Evolutionary conservation across 2,329 filamentous ascomycete species (phyloP), one percentile per base, ranked within the genome.

Genomic region (Alternaria rosae): DNA sequence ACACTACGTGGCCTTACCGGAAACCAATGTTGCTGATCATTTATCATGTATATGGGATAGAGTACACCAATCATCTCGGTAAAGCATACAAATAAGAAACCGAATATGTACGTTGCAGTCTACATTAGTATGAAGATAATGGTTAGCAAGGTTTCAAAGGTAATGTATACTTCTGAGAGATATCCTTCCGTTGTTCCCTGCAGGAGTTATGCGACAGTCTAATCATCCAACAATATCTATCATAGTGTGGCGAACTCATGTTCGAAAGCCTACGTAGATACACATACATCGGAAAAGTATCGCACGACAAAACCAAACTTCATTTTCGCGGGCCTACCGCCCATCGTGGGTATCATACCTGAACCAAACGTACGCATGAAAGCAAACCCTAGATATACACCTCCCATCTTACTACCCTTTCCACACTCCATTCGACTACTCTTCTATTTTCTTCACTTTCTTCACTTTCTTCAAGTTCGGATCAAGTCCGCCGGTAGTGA

Each of bases 311-410:
- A 38, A 38, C 35, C 35, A 38, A n/a, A 38, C 35, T 38, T n/a
- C 35, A 38, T 38, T 38, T 38, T 38, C 35, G 35, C 35, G 35
- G 35, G 35, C 35, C 35, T 38, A 17, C 35, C n/a, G 35, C 35
- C 35, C 35, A 38, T 11, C n/a, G 35, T 38, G 35, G 35, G 35
- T 38, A 38, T 38, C 35, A 38, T 38, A 38, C 5, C 35, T 38
- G 35, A 38, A 38, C 35, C 17, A n/a, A 38, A 38, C 35, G 35
- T 15, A 38, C 35, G 35, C 35, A 38, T 38, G 35, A 38, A 38
- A 38, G 35, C 35, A 38, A 38, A 38, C 35, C 35, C 35, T 17
- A 5, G 35, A 5, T 38, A 38, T 11, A 38, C 35, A 38, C 35
- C n/a, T n/a, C n/a, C 35, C 2, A 38, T 38, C 35, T 17, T n/a